Percentiles rank a stretch among this genome's conserved stretches.
Evolutionary conservation across 2,329 filamentous ascomycete genomes (phyloP).

Genomic region (Curvularia lunata): DNA sequence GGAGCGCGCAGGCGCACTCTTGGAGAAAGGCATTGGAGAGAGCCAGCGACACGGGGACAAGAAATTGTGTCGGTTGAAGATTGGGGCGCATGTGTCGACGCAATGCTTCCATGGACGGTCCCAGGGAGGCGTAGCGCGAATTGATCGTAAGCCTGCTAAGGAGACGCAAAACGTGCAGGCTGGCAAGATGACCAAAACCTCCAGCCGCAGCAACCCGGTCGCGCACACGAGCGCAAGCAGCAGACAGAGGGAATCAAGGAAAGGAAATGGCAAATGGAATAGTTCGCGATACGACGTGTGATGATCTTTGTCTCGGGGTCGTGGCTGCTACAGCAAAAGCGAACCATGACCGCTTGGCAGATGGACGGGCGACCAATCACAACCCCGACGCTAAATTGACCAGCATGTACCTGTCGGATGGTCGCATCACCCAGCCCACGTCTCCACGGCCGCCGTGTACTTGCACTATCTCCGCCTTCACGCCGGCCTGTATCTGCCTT

Average conservation of each 20-base stretch:
- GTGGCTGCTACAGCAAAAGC: slow-evolving; percentile 44
- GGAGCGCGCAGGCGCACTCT: slow-evolving; percentile 36
- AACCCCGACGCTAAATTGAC: slow-evolving; percentile 29
- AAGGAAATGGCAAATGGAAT: slow-evolving; percentile 27
- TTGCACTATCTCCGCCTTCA: not conserved
- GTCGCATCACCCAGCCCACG: slow-evolving; percentile 17
- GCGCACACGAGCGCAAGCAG: slow-evolving; percentile 20
- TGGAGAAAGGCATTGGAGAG: slow-evolving; percentile 34
- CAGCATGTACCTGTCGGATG: slow-evolving; percentile 25
- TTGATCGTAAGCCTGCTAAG: slow-evolving; percentile 42
- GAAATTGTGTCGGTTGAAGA: slow-evolving; percentile 15
- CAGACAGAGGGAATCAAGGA: slow-evolving; percentile 22
- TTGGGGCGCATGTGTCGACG: slow-evolving; percentile 24
- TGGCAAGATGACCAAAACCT: slow-evolving; percentile 32
- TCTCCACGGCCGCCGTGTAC: slow-evolving; percentile 4
- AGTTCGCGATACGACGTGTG: slow-evolving; percentile 34
- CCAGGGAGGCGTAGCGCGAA: slow-evolving; percentile 45
- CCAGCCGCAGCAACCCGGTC: slow-evolving; percentile 22
- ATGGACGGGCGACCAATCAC: slow-evolving; percentile 31
- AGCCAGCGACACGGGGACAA: not conserved
- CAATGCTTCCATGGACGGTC: slow-evolving; percentile 35
- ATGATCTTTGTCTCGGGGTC: slow-evolving; percentile 47
- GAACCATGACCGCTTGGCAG: slow-evolving; percentile 34
- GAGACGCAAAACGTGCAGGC: slow-evolving; percentile 34
- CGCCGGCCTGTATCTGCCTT: not conserved